Conservation (phyloP, 345 rosid species). For the Murraya paniculata region DNA sequence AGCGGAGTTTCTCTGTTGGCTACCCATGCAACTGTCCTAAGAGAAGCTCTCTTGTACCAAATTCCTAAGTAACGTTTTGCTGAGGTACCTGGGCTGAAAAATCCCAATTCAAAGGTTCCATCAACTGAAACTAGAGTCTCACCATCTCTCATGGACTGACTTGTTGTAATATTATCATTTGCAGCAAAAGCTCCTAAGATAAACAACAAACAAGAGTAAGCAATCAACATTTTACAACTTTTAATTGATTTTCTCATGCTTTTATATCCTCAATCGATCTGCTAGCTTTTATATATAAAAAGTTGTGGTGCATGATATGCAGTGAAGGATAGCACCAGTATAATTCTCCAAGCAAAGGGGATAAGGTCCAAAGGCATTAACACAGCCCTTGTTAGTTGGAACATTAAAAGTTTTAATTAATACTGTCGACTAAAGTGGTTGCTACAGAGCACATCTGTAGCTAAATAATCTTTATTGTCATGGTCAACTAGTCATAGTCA, state of each 20-base stretch:
- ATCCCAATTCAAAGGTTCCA: slow-evolving; percentile 38
- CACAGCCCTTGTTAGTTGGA: no score
- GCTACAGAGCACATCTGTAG: no score
- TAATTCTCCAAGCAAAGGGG: neutral
- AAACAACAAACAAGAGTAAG: neutral
- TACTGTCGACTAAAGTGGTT: no score
- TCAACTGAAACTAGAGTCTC: slow-evolving; percentile 19
- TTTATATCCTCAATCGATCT: neutral
- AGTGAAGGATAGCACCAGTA: neutral
- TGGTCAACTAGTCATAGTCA: no score
- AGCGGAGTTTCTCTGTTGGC: slow-evolving; percentile 22
- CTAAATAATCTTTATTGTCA: no score
- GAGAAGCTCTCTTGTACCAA: slow-evolving; percentile 33
- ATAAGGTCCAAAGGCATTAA: neutral
- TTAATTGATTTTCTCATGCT: neutral
- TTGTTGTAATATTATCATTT: slow-evolving; percentile 3
- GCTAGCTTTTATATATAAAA: neutral
- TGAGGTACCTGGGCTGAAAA: slow-evolving; percentile 30
- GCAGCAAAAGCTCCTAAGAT: neutral
- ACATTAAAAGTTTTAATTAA: no score
- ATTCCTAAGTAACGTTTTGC: slow-evolving; percentile 38
- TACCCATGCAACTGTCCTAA: slow-evolving; percentile 37
- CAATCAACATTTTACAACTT: neutral
- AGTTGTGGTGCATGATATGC: neutral
- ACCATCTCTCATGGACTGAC: slow-evolving; percentile 16